Base-by-base conservation (phyloP, 305 asterid species). In the Fraxinus xanthoxyloides region DNA sequence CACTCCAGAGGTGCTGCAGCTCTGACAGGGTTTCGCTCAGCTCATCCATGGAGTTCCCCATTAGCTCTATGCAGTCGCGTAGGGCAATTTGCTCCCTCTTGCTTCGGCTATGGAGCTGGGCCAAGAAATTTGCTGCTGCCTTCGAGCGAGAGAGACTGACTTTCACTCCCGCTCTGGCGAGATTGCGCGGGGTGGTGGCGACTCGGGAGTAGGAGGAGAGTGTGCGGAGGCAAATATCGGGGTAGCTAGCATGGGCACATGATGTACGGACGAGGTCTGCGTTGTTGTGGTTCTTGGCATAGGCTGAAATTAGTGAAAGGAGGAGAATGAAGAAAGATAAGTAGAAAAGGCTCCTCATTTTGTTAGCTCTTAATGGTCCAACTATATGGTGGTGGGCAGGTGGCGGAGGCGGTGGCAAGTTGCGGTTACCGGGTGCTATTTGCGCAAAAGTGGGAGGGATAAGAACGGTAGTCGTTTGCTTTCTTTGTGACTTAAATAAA, bases 201-300 rank as follows among this genome's bases (percentile, higher is more conserved):
- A 92, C 81, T 81, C 90, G 88, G 54, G 91, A 85, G 92, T 84
- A 91, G 81, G 93, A 82, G 48, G 97, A 87, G 79, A 95, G 98
- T 4, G 98, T 91, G 23, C 91, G 88, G 79, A 92, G 59, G 91
- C 99, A 95, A 76, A 94, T 78, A 70, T 86, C 89, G 0, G 99
- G 99, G 91, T 91, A 95, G 88, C 90, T 92, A 63, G 99, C 99
- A 86, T 93, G 95, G 82, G 85, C 89, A 87, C 99, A 95, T 7
- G 97, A 93, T 7, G 79, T 75, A 7, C 87, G 89, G 63, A 95
- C 92, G 2, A 95, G 89, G 80, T 89, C 92, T 74, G 84, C 54
- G 0, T 59, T 4, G 82, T 63, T 63, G 34, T 63, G 72, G 7
- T 24, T 63, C 24, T 80, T 80, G 77, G 86, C 79, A 1, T 19